Evolutionary conservation across 495 filamentous ascomycete genomes (phyloP).

Genomic region (Eremomyces bilateralis): DNA sequence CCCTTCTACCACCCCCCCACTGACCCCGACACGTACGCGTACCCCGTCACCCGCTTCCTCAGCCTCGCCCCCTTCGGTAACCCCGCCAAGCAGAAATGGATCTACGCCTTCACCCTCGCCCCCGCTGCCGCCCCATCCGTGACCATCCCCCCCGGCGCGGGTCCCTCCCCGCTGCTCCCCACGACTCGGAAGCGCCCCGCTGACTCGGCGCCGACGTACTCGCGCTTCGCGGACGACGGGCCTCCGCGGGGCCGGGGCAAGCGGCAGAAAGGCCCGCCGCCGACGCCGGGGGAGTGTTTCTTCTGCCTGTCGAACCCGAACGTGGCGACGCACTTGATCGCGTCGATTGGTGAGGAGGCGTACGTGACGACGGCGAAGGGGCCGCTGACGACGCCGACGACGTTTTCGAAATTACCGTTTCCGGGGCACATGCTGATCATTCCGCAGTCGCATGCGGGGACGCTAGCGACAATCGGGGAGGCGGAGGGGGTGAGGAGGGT

Average conservation of each 20-base stretch:
- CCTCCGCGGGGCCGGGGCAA: slow-evolving; percentile 24
- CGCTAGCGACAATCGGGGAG: slow-evolving; percentile 36
- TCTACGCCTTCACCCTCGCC: slow-evolving; percentile 73
- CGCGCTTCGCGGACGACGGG: slow-evolving; percentile 32
- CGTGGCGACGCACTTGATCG: slow-evolving; percentile 68
- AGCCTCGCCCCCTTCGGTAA: slow-evolving; percentile 63
- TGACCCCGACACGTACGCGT: slow-evolving; percentile 3
- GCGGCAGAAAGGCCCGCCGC: slow-evolving; percentile 30
- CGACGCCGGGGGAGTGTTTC: slow-evolving; percentile 64
- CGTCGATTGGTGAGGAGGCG: slow-evolving; percentile 58
- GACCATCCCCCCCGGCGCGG: slow-evolving; percentile 42
- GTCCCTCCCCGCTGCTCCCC: slow-evolving; percentile 43
- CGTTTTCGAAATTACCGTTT: slow-evolving; percentile 48
- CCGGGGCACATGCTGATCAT: slow-evolving; percentile 82
- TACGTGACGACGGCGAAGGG: slow-evolving; percentile 90
- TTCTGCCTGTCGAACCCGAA: slow-evolving; percentile 80
- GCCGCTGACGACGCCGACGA: slow-evolving; percentile 46
- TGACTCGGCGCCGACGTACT: slow-evolving; percentile 29
- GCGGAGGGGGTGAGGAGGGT: slow-evolving; percentile 31
- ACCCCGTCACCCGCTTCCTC: slow-evolving; percentile 63
- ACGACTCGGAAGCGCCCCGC: slow-evolving; percentile 37
- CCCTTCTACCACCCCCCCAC: slow-evolving; percentile 60
- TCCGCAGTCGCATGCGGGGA: slow-evolving; percentile 56
- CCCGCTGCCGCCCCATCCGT: slow-evolving; percentile 33
- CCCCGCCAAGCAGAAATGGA: slow-evolving; percentile 50